A percentile compares a stretch with the other conserved stretches of the same genome.
These are phyloP conservation scores for Trichoderma atrobrunneum DNA, from an alignment of 2,329 filamentous ascomycete genomes.

Conservation along the genomic window DNA sequence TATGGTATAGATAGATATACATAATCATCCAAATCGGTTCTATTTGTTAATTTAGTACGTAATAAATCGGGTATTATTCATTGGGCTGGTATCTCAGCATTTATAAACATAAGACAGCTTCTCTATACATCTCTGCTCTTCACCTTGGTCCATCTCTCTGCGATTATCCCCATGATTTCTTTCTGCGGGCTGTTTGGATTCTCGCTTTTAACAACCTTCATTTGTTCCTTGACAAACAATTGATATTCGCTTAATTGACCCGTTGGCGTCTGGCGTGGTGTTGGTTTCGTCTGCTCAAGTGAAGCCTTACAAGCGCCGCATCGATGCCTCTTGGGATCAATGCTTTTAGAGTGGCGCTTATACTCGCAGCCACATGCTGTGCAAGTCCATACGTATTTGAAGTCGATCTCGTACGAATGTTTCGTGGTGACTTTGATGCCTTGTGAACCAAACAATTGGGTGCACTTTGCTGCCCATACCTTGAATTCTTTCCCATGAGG, in stretches of 20 bases:
- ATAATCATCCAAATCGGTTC: background rate
- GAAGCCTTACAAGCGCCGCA: conserved; percentile 73
- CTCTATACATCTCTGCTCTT: background rate
- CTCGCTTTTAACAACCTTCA: conserved; percentile 56
- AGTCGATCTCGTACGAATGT: conserved; percentile 85
- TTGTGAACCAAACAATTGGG: conserved; percentile 53
- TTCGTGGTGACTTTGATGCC: conserved; percentile 82
- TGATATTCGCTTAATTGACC: conserved; percentile 45
- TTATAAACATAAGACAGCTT: background rate
- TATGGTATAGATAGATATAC: background rate
- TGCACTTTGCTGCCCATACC: conserved; percentile 61
- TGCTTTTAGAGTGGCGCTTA: conserved; percentile 81
- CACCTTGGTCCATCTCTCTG: conserved; percentile 55
- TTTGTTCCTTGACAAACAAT: conserved; percentile 63
- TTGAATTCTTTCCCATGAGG: conserved; percentile 87
- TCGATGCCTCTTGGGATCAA: conserved; percentile 66
- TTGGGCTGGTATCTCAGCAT: background rate
- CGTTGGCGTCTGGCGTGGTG: conserved; percentile 44
- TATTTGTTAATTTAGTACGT: background rate
- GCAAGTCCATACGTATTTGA: conserved; percentile 88
- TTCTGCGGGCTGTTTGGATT: conserved; percentile 60
- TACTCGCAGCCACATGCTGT: conserved; percentile 66
- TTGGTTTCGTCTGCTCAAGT: conserved; percentile 76
- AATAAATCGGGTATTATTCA: background rate
- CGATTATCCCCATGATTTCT: conserved; percentile 67